These are phyloP conservation scores for Ophiostoma piceae DNA, from an alignment of 2,329 filamentous ascomycete species.

Conservation along the genomic window DNA sequence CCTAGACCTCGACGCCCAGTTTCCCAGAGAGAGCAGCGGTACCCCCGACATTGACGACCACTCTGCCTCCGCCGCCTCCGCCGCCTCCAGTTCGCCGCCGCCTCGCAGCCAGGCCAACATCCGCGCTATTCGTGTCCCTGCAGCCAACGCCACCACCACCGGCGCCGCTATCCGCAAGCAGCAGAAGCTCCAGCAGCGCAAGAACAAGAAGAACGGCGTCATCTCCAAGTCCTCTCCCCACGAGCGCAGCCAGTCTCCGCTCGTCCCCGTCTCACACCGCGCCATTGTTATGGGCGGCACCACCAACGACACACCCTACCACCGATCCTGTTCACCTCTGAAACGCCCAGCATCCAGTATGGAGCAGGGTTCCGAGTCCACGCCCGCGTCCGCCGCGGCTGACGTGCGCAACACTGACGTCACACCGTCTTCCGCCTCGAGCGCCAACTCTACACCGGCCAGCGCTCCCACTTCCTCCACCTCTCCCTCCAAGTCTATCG, in stretches of 20 bases:
- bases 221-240: constrained; percentile 14
- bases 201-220: not conserved
- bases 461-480: constrained; percentile 1
- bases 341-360: constrained; percentile 60
- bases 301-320: constrained; percentile 48
- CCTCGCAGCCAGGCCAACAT: constrained; percentile 19
- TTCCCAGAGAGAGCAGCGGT: constrained; percentile 18
- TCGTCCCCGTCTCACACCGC: constrained; percentile 45
- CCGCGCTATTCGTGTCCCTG: constrained; percentile 14
- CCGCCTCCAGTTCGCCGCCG: constrained; percentile 5
- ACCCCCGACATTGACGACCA: constrained; percentile 18
- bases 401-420: constrained; percentile 30
- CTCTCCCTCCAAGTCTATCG: constrained; percentile 1
- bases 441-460: constrained; percentile 1
- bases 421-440: not conserved
- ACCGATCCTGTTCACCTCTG: constrained; percentile 59
- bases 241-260: constrained; percentile 49
- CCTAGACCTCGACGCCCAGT: constrained; percentile 10
- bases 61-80: not conserved
- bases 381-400: constrained; percentile 5
- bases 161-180: constrained; percentile 6
- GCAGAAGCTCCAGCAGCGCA: constrained; percentile 10
- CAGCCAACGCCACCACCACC: constrained; percentile 9
- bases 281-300: constrained; percentile 58
- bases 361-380: constrained; percentile 36